phyloP scores from a whole-genome alignment of 148 eudicot genomes.

The Rhododendron mucronatum region DNA sequence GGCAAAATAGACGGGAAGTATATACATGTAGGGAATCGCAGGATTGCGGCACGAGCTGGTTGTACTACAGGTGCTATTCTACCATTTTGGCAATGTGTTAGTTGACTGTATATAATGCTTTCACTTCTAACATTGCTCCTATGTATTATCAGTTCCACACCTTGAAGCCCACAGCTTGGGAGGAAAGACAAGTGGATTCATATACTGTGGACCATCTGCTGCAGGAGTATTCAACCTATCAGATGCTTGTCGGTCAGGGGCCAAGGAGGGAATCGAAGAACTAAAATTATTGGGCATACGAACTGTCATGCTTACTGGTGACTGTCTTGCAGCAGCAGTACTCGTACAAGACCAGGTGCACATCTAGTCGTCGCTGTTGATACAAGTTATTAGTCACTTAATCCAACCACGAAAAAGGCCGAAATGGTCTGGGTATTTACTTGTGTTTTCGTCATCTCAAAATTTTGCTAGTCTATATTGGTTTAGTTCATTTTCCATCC shows the following conservation, averaged over 20 bases:
- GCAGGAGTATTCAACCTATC: slow-evolving; percentile 6
- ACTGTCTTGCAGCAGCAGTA: slow-evolving; percentile 29
- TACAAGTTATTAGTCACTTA: neutral
- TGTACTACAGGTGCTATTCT: slow-evolving; percentile 38
- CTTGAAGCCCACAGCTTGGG: neutral
- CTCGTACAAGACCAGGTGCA: slow-evolving; percentile 36
- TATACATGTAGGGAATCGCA: slow-evolving; percentile 70
- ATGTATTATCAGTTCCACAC: neutral
- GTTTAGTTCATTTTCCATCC: neutral
- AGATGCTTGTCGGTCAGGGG: slow-evolving; percentile 36
- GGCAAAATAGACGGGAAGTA: slow-evolving; percentile 65
- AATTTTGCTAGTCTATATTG: neutral
- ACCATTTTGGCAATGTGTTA: neutral
- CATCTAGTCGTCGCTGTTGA: neutral
- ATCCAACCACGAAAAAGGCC: too few relatives aligned
- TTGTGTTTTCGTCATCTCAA: neutral
- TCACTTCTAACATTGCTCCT: neutral
- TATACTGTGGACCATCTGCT: neutral
- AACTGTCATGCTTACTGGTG: slow-evolving; percentile 44
- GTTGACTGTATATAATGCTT: neutral
- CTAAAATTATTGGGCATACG: slow-evolving; percentile 27
- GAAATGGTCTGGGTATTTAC: neutral
- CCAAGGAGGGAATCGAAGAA: slow-evolving; percentile 34
- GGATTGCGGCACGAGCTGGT: slow-evolving; percentile 61
- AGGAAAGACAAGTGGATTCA: neutral